Evolutionary conservation across 1,284 basidiomycete genomes (phyloP), one percentile per base, ranked within the genome.

Genomic region (Sporisorium exsertum): DNA sequence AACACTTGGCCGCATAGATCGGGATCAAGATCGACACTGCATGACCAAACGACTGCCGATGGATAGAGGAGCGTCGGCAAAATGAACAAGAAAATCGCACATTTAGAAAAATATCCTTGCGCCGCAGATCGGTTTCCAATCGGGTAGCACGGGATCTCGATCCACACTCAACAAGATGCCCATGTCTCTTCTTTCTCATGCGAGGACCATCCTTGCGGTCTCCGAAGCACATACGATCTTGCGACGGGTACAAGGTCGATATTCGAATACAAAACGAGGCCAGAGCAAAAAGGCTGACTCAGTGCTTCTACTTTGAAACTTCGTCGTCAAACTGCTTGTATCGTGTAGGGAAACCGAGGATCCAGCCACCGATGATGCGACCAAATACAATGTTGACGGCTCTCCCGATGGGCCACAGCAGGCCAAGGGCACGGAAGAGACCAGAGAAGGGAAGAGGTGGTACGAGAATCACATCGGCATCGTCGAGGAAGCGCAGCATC

Each of bases 381-480:
- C 77, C 77, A 56, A 72, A 67, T 1, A 73, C 40, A 27, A 74
- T 55, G 42, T 66, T 72, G 58, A 66, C 61, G 24, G 54, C 22
- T 10, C 64, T 55, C 15, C 58, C 64, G 27, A 73, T 54, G 1
- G 67, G 74, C 63, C 64, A 80, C 61, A 76, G 54, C 74, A 81
- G 64, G 2, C 82, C 58, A 0, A 84, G 13, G 3, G 70, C 49
- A 53, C 78, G 79, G 12, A 64, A 63, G 9, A 71, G 15, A 10
- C 73, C 62, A 1, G 78, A 72, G 6, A 84, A 58, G 1, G 81
- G 76, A 26, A 84, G 47, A 3, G 84, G 81, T 1, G 81, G 59
- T 7, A 75, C 82, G 9, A 85, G 65, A 35, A 85, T 78, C 24
- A 86, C 81, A 51, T 85, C 85, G 15, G 85, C 84, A 51, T 66